A percentile compares a stretch with the other conserved stretches of the same genome.
Evolutionary conservation across 1,139 yeast genomes (phyloP).

Genomic region (Pichiaceae sp.): DNA sequence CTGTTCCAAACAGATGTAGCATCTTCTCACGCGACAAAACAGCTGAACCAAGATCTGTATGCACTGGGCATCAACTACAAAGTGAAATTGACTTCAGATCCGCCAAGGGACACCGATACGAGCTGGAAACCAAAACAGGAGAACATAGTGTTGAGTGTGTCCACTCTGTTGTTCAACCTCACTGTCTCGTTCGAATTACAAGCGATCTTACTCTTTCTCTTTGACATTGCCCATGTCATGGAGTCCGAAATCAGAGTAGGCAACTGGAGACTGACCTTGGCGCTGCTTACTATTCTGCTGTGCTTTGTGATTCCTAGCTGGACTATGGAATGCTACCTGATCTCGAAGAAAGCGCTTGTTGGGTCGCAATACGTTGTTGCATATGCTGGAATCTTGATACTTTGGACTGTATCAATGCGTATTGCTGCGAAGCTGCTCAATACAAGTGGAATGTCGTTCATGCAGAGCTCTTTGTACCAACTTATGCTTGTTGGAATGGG

Average conservation of each 20-base stretch:
- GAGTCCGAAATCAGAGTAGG: constrained; percentile 11
- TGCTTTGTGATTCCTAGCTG: constrained; percentile 20
- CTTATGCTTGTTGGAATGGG: constrained; percentile 43
- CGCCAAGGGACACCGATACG: background rate
- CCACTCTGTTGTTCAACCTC: constrained; percentile 13
- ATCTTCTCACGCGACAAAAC: background rate
- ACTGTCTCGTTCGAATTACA: constrained; percentile 20
- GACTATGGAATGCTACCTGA: constrained; percentile 7
- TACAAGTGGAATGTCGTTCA: constrained; percentile 8
- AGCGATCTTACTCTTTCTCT: constrained; percentile 18
- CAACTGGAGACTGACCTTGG: constrained; percentile 21
- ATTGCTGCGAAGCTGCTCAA: background rate
- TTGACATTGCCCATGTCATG: constrained; percentile 18
- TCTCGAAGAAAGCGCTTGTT: background rate
- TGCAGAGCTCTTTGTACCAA: constrained; percentile 28
- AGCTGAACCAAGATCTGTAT: constrained; percentile 8
- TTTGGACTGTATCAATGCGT: background rate
- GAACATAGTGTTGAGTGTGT: background rate
- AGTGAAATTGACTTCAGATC: constrained; percentile 1
- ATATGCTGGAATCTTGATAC: background rate
- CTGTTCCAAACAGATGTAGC: background rate
- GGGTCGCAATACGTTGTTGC: background rate
- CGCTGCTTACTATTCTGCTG: constrained; percentile 14
- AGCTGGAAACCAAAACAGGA: background rate
- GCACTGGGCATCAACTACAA: constrained; percentile 5